Base-by-base conservation (phyloP, 2,329 filamentous ascomycete species). In the Fusarium sp. region DNA sequence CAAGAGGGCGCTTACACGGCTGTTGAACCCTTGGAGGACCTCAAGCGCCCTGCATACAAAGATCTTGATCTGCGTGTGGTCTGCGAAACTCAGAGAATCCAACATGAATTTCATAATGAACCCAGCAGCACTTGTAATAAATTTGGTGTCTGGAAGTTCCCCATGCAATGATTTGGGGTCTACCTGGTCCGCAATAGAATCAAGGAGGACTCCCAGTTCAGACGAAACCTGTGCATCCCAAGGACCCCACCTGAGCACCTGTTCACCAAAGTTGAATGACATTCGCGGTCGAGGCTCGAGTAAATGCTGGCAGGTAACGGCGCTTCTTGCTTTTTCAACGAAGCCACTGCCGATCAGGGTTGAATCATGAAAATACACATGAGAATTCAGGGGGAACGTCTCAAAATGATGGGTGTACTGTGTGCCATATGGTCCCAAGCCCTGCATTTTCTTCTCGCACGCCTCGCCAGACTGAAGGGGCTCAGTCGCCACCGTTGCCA, bases 361-460 rank as follows among this genome's bases (percentile, higher is more conserved):
- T 55, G 81, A 85, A 64, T 85, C 82, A 57, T 90, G 88, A 55
- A 91, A 90, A 76, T 84, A 90, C 1, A 86, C 82, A 5, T 84
- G 85, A 9, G 77, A 72, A 41, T 86, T 84, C 30, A 91, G 78
- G 20, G 88, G 88, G 55, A 89, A 89, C 7, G 88, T 77, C 47
- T 90, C 88, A 66, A 91, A 91, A 72, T 91, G 85, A 34, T 86
- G 83, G 0, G 88, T 86, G 74, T 90, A 91, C 25, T 84, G 82
- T 3, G 86, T 88, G 2, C 89, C 89, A 74, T 88, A 89, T 1
- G 87, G 86, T 0, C 86, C 87, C 10, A 91, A 78, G 2, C 88
- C 87, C 13, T 75, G 70, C n/a, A 90, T 69, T 46, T 76, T 82
- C 46, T 65, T 70, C 5, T 69, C 68, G 10, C 76, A 71, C 30